Conservation (phyloP, 805 yeast species). For the Starmerella etchellsii region DNA sequence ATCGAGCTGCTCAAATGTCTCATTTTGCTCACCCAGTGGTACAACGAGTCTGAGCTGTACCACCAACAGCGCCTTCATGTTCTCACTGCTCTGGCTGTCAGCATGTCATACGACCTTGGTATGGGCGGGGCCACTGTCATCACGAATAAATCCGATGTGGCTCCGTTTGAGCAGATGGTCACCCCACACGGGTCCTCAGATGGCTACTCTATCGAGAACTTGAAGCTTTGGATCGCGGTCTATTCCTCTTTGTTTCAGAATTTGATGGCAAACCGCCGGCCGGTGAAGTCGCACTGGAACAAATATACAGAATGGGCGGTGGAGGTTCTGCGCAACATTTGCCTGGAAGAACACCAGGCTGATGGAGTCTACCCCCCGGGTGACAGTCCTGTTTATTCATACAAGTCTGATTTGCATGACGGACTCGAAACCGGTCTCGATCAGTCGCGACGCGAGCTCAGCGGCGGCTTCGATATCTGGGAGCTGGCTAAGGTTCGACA, state of each 20-base stretch:
- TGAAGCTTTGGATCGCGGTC: conserved; percentile 33
- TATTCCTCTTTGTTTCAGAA: conserved; percentile 15
- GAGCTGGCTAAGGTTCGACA: conserved; percentile 45
- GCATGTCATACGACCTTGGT: conserved; percentile 66
- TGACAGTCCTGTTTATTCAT: background rate
- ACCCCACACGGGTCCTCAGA: conserved; percentile 32
- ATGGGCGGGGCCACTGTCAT: conserved; percentile 34
- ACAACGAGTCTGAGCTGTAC: conserved; percentile 69
- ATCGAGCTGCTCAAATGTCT: conserved; percentile 53
- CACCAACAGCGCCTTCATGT: conserved; percentile 68
- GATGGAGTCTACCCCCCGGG: background rate
- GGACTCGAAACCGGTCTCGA: background rate
- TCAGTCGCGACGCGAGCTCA: background rate
- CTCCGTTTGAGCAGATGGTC: conserved; percentile 24
- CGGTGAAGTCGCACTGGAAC: conserved; percentile 35
- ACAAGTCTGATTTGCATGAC: background rate
- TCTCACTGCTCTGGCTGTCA: conserved; percentile 48
- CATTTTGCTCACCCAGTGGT: conserved; percentile 59
- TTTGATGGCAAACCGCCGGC: conserved; percentile 50
- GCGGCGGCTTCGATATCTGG: conserved; percentile 16
- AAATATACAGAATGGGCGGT: conserved; percentile 54
- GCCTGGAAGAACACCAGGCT: background rate
- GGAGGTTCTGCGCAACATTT: conserved; percentile 26
- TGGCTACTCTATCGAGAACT: conserved; percentile 34
- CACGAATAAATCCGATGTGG: conserved; percentile 20